These are phyloP conservation scores for Apophysomyces variabilis DNA, from an alignment of 371 early-diverging fungal species.

Conservation along the genomic window DNA sequence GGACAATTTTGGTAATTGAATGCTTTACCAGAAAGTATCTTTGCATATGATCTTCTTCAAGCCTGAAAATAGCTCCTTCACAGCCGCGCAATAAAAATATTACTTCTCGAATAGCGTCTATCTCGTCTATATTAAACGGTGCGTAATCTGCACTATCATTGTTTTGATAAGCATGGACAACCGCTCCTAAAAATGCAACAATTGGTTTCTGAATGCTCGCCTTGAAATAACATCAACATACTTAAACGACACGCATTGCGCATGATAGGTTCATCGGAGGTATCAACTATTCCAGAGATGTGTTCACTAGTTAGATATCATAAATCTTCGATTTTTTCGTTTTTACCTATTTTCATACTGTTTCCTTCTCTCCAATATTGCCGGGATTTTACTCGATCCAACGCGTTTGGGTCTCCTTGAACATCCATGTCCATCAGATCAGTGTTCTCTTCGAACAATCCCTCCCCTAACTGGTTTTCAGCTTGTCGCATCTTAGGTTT, in stretches of 20 bases:
- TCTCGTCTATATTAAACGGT: slow-evolving; percentile 26
- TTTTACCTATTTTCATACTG: background rate
- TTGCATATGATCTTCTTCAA: background rate
- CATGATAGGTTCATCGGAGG: background rate
- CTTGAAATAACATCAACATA: background rate
- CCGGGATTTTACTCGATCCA: background rate
- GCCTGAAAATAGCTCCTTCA: slow-evolving; percentile 28
- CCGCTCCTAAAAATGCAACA: background rate
- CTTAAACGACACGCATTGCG: background rate
- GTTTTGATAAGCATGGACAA: background rate
- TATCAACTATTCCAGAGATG: background rate
- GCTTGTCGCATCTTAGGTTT: too few relatives aligned
- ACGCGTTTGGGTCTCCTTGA: background rate
- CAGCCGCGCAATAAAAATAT: slow-evolving; percentile 38
- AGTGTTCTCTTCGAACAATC: background rate
- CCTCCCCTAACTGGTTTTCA: too few relatives aligned
- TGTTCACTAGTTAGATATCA: background rate
- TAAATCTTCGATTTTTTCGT: background rate
- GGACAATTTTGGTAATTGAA: background rate
- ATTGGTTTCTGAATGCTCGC: background rate
- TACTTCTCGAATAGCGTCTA: slow-evolving; percentile 35
- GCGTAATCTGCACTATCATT: background rate
- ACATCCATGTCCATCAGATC: background rate
- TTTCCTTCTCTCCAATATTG: background rate
- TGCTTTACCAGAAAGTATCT: background rate